A percentile compares a stretch with the other conserved stretches of the same genome.
Evolutionary conservation across 2,329 filamentous ascomycete species (phyloP).

Genomic region (Pyrenochaeta sp.): DNA sequence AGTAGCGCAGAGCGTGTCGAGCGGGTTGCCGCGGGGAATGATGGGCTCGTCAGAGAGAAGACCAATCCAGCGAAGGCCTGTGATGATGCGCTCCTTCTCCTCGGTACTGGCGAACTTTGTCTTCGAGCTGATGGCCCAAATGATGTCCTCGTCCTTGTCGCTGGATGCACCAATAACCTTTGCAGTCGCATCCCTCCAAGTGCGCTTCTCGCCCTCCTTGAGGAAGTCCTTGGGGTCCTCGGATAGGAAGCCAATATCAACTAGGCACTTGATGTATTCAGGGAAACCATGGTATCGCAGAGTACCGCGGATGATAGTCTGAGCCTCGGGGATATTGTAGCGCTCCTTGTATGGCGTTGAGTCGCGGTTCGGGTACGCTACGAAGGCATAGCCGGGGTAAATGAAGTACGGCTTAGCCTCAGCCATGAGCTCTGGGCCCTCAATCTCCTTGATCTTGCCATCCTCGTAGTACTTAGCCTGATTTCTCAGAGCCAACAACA

Average conservation of each 20-base stretch:
- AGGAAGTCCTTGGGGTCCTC: slow-evolving; percentile 73
- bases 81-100: slow-evolving; percentile 74
- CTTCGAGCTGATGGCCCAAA: slow-evolving; percentile 77
- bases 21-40: slow-evolving; percentile 76
- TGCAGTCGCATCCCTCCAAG: slow-evolving; percentile 87
- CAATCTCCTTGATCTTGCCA: slow-evolving; percentile 70
- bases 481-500: slow-evolving; percentile 87
- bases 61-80: slow-evolving; percentile 76
- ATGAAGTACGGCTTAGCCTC: slow-evolving; percentile 89
- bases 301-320: slow-evolving; percentile 86
- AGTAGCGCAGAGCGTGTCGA: slow-evolving; percentile 89
- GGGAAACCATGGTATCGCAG: slow-evolving; percentile 91
- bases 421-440: slow-evolving; percentile 77
- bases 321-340: slow-evolving; percentile 89
- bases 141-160: slow-evolving; percentile 72
- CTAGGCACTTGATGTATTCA: slow-evolving; percentile 85
- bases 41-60: slow-evolving; percentile 74
- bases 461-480: slow-evolving; percentile 83
- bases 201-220: slow-evolving; percentile 64
- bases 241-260: slow-evolving; percentile 87
- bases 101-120: slow-evolving; percentile 73
- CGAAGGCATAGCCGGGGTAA: slow-evolving; percentile 87
- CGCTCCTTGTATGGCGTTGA: slow-evolving; percentile 86
- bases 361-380: slow-evolving; percentile 94
- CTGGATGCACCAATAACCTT: slow-evolving; percentile 76